These are phyloP conservation scores for Blepharisma japonicum DNA, from an alignment of 73 alveolate genomes.

Conservation along the genomic window DNA sequence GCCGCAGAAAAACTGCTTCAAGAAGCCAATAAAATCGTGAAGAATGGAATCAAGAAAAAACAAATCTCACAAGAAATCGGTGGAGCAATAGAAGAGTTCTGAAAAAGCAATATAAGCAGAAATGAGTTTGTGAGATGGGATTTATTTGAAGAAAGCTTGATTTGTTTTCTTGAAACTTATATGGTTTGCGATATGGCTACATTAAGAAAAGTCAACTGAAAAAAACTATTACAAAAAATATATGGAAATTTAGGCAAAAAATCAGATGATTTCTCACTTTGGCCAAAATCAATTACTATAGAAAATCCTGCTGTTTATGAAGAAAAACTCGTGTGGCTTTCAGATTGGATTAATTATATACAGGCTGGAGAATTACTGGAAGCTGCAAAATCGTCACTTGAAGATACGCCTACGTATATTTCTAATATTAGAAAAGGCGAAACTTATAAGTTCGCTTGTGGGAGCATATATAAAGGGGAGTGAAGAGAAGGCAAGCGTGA, in stretches of 20 bases:
- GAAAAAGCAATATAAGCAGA: neutral
- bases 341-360: neutral
- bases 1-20: conserved; percentile 22
- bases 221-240: neutral
- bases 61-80: neutral
- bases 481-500: conserved; percentile 22
- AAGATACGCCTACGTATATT: conserved; percentile 2
- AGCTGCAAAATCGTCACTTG: neutral
- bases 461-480: conserved; percentile 15
- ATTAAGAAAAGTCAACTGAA: conserved; percentile 10
- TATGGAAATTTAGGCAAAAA: neutral
- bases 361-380: neutral
- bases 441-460: conserved; percentile 8
- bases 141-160: conserved; percentile 2
- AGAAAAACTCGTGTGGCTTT: neutral
- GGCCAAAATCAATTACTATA: neutral
- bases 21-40: conserved; percentile 23
- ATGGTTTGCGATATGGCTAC: conserved; percentile 3
- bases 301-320: neutral
- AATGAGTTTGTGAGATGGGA: conserved; percentile 13
- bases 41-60: conserved; percentile 9
- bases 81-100: neutral
- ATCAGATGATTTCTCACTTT: neutral
- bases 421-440: neutral
- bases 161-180: neutral